Evolutionary conservation across 179 eudicot species (phyloP).

Genomic region (Beta lomatogona): DNA sequence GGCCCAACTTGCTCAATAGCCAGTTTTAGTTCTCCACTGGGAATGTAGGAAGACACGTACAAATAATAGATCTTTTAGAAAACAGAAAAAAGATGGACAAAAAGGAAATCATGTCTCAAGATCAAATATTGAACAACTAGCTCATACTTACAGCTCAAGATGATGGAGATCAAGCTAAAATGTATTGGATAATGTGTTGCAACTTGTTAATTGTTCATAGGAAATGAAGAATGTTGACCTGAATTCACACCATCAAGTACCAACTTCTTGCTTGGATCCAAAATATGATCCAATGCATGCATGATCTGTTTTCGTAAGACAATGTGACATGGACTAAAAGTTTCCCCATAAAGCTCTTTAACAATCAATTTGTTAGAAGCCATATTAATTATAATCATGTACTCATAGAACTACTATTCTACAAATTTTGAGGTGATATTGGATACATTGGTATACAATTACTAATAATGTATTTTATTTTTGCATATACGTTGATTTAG

Average conservation of each 20-base stretch:
- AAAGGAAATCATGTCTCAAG: background rate
- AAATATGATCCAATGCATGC: background rate
- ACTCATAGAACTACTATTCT: too few relatives aligned
- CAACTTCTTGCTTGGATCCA: background rate
- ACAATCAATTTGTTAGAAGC: too few relatives aligned
- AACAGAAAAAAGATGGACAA: background rate
- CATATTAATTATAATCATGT: too few relatives aligned
- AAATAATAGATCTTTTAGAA: background rate
- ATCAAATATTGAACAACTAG: background rate
- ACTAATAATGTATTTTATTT: too few relatives aligned
- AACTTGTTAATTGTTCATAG: background rate
- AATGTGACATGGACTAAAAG: background rate
- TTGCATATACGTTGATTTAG: too few relatives aligned
- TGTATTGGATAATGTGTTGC: background rate
- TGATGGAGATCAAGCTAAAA: conserved; percentile 1
- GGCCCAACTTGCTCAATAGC: too few relatives aligned
- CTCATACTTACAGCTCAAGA: conserved; percentile 6
- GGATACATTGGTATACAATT: too few relatives aligned
- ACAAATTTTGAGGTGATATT: too few relatives aligned
- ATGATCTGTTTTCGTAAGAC: background rate
- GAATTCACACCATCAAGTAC: too few relatives aligned
- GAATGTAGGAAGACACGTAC: too few relatives aligned
- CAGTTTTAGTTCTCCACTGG: too few relatives aligned
- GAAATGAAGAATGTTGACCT: background rate
- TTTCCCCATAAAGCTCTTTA: background rate